A percentile compares a stretch with the other conserved stretches of the same genome.
Evolutionary conservation across 306 rosid genomes (phyloP).

Genomic region (Lathyrus oleraceus): DNA sequence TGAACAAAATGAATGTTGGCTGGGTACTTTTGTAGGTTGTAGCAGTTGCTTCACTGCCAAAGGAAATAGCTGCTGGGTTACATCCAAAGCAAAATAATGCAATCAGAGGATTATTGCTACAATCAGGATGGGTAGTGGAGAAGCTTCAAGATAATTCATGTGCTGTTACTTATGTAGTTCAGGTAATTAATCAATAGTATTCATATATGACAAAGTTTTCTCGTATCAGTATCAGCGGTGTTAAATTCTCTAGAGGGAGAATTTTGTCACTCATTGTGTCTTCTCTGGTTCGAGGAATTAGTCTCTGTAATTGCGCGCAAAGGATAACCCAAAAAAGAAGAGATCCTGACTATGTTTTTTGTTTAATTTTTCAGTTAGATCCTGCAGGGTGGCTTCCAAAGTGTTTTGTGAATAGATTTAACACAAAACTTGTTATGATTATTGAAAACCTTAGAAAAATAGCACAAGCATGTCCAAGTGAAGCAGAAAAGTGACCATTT

Average conservation of each 20-base stretch:
- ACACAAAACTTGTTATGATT: constrained; percentile 81
- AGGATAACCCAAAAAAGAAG: not conserved
- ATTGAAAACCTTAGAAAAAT: constrained; percentile 75
- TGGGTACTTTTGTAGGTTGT: constrained; percentile 54
- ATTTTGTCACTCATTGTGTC: too few species aligned
- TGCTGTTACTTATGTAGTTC: constrained; percentile 82
- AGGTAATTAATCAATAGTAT: constrained; percentile 43
- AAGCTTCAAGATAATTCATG: constrained; percentile 76
- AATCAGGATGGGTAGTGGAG: constrained; percentile 93
- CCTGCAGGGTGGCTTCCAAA: constrained; percentile 92
- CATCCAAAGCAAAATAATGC: constrained; percentile 81
- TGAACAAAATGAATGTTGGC: not conserved
- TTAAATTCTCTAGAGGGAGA: too few species aligned
- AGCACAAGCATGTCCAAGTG: constrained; percentile 64
- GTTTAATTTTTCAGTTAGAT: constrained; percentile 57
- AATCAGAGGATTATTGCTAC: constrained; percentile 78
- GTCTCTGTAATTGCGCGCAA: too few species aligned
- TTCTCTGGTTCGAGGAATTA: too few species aligned
- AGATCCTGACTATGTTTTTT: not conserved
- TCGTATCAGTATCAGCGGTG: too few species aligned
- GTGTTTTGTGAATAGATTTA: constrained; percentile 82
- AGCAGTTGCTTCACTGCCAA: constrained; percentile 88
- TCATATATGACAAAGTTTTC: not conserved
- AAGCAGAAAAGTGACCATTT: constrained; percentile 40
- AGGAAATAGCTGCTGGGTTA: constrained; percentile 86